Conservation (phyloP, 1,284 basidiomycete species). For the Bondarzewia mesenterica region DNA sequence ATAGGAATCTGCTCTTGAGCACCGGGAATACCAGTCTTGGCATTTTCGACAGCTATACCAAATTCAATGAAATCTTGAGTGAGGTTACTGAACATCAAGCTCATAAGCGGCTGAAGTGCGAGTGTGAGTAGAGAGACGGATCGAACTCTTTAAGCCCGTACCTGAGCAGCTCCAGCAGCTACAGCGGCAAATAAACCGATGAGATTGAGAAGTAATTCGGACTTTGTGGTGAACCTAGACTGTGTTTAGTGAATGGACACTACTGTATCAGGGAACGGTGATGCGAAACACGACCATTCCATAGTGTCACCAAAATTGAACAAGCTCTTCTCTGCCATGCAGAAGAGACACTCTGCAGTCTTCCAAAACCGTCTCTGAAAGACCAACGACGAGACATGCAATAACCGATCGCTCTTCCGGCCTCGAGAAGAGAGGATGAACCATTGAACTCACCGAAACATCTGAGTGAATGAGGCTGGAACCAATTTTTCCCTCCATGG, state of each 20-base stretch:
- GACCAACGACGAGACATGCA: too few species aligned
- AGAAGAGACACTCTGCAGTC: too few species aligned
- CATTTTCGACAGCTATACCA: slow-evolving; percentile 22
- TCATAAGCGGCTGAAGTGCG: slow-evolving; percentile 59
- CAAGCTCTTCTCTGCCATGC: too few species aligned
- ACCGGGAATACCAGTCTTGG: slow-evolving; percentile 18
- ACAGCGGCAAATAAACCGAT: slow-evolving; percentile 62
- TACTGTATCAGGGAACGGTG: not conserved
- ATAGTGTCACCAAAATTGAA: not conserved
- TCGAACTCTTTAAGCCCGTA: slow-evolving; percentile 21
- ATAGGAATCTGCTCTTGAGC: slow-evolving; percentile 25
- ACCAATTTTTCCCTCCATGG: not conserved
- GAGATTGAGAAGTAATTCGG: slow-evolving; percentile 54
- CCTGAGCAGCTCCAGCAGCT: slow-evolving; percentile 71
- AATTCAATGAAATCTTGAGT: slow-evolving; percentile 72
- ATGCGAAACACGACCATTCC: not conserved
- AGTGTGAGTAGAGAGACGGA: not conserved
- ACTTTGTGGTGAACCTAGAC: slow-evolving; percentile 52
- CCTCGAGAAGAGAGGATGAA: not conserved
- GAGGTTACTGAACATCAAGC: slow-evolving; percentile 74
- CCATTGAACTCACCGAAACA: not conserved
- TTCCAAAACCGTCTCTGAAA: too few species aligned
- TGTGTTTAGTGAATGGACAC: not conserved
- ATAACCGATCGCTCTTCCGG: not conserved
- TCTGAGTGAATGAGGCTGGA: not conserved